Evolutionary conservation across 78 protist species (phyloP).

Genomic region (Parvularia atlantis): DNA sequence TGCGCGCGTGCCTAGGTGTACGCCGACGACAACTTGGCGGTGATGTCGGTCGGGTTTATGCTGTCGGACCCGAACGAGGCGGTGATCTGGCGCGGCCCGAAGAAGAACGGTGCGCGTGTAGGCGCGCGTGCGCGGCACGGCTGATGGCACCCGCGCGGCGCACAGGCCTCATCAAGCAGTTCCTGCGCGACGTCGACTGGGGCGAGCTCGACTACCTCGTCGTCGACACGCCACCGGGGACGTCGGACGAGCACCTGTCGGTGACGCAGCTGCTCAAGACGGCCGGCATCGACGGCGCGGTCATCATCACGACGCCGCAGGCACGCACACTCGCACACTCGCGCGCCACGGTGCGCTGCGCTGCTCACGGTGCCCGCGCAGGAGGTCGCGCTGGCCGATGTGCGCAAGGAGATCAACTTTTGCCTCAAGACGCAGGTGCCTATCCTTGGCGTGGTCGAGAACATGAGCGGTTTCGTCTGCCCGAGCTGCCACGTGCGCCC

Average conservation of each 20-base stretch:
- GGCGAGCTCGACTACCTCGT: slow-evolving; percentile 88
- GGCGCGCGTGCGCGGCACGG: no score
- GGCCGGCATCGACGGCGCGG: slow-evolving; percentile 7
- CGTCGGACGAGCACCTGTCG: slow-evolving; percentile 98
- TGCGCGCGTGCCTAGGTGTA: no score
- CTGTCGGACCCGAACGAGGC: slow-evolving; percentile 77
- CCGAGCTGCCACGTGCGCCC: slow-evolving; percentile 74
- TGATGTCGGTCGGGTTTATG: slow-evolving; percentile 91
- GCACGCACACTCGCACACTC: no score
- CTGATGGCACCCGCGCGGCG: no score
- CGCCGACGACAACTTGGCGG: slow-evolving; percentile 79
- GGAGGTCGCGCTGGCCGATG: slow-evolving; percentile 87
- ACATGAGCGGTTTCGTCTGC: slow-evolving; percentile 97
- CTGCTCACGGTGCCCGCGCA: no score
- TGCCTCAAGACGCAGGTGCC: slow-evolving; percentile 71
- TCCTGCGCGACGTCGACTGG: slow-evolving; percentile 94
- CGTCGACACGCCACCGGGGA: slow-evolving; percentile 99
- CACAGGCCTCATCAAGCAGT: slow-evolving; percentile 88
- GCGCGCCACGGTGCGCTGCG: no score
- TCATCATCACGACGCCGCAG: no score
- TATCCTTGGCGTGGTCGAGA: slow-evolving; percentile 97
- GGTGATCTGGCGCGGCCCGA: slow-evolving; percentile 98
- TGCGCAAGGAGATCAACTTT: slow-evolving; percentile 88
- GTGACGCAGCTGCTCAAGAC: slow-evolving; percentile 57
- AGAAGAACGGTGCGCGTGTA: slow-evolving; percentile 68